These are phyloP conservation scores for Dendrobium nobile DNA, from an alignment of 106 monocot species.

Conservation along the genomic window DNA sequence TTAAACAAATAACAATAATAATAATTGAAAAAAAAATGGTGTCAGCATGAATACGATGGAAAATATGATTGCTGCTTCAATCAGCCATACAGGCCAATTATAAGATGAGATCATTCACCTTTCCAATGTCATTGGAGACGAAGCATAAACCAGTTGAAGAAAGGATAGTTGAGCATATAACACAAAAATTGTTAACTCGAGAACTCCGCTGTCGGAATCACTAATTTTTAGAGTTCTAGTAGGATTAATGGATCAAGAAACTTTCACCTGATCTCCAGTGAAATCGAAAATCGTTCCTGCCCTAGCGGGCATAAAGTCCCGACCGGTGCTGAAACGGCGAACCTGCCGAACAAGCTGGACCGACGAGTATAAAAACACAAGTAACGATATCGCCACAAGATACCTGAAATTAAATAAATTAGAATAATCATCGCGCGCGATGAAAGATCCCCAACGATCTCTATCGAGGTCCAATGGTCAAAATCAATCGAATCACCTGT, in stretches of 20 bases:
- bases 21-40: neutral
- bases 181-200: neutral
- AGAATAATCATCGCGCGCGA: neutral
- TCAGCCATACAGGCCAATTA: too few species aligned
- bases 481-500: constrained; percentile 36
- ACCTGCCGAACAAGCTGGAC: constrained; percentile 36
- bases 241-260: neutral
- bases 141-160: neutral
- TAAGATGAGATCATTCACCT: too few species aligned
- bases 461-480: neutral
- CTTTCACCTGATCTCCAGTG: constrained; percentile 71
- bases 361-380: constrained; percentile 55
- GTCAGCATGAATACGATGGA: neutral
- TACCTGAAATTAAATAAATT: constrained; percentile 37
- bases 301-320: constrained; percentile 24
- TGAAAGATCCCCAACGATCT: neutral
- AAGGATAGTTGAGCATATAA: neutral
- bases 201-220: neutral
- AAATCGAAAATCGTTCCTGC: constrained; percentile 39
- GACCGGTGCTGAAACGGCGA: constrained; percentile 24
- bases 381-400: constrained; percentile 38
- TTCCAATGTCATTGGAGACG: too few species aligned
- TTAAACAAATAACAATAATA: too few species aligned
- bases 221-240: neutral
- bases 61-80: too few species aligned